phyloP scores from a whole-genome alignment of 1,284 basidiomycete species.

The Abortiporus biennis region DNA sequence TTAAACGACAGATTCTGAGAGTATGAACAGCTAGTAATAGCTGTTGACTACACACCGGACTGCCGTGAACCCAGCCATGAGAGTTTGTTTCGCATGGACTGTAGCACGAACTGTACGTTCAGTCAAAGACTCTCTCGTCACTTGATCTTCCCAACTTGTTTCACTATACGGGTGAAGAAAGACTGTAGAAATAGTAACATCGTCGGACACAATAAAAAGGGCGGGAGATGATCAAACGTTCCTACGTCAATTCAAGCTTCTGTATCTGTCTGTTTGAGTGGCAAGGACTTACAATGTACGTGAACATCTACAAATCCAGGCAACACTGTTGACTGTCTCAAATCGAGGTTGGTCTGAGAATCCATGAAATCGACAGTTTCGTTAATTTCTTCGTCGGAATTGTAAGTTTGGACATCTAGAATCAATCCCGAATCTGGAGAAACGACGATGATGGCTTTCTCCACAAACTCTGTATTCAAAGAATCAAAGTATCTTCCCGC shows the following conservation, averaged over 20 bases:
- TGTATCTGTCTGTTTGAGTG: conserved; percentile 2
- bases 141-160: conserved; percentile 55
- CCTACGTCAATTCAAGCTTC: not conserved
- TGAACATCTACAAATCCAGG: conserved; percentile 66
- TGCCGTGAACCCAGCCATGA: conserved; percentile 62
- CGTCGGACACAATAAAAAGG: too few relatives aligned
- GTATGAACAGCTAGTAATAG: not conserved
- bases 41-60: conserved; percentile 39
- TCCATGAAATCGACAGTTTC: conserved; percentile 22
- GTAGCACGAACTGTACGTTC: conserved; percentile 46
- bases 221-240: not conserved
- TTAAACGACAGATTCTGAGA: not conserved
- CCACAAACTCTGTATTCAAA: conserved; percentile 24
- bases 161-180: conserved; percentile 60
- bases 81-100: conserved; percentile 51
- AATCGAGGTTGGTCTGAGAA: conserved; percentile 31
- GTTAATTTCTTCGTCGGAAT: conserved; percentile 31
- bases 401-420: conserved; percentile 21
- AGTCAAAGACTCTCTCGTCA: conserved; percentile 45
- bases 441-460: conserved; percentile 36
- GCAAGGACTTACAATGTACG: conserved; percentile 47
- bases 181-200: conserved; percentile 27
- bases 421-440: conserved; percentile 30
- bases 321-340: conserved; percentile 45
- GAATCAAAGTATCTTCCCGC: conserved; percentile 40